Evolutionary conservation across 2,329 filamentous ascomycete genomes (phyloP).

Genomic region (Dactylonectria estremocensis): DNA sequence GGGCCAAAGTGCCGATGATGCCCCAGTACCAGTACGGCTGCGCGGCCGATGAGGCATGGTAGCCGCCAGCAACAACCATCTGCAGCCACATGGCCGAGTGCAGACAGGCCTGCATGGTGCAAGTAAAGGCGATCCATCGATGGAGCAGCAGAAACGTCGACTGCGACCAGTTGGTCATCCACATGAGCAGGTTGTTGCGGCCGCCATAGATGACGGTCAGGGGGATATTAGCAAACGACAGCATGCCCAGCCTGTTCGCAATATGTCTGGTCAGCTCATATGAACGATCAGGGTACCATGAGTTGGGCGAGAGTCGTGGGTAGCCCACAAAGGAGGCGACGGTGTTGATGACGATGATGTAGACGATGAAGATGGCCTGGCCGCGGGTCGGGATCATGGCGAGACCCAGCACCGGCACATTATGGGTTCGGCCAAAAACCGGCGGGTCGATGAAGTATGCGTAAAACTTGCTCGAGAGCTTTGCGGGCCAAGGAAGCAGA

Average conservation of each 20-base stretch:
- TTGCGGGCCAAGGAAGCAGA: conserved; percentile 36
- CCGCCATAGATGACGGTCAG: conserved; percentile 61
- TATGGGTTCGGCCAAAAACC: conserved; percentile 44
- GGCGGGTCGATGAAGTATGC: conserved; percentile 50
- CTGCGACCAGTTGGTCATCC: conserved; percentile 65
- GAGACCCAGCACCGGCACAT: conserved; percentile 42
- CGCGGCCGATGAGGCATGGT: conserved; percentile 46
- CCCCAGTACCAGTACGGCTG: conserved; percentile 62
- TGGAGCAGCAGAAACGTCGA: conserved; percentile 65
- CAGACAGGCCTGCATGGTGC: conserved; percentile 60
- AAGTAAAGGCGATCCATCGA: conserved; percentile 63
- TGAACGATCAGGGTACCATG: conserved; percentile 42
- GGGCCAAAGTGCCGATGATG: conserved; percentile 55
- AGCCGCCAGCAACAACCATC: conserved; percentile 48
- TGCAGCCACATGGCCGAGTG: conserved; percentile 62
- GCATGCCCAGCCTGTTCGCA: conserved; percentile 57
- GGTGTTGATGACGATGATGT: conserved; percentile 57
- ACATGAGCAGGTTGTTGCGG: conserved; percentile 64
- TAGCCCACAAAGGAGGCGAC: conserved; percentile 52
- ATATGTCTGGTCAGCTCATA: conserved; percentile 54
- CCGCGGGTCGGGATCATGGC: conserved; percentile 58
- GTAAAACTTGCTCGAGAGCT: conserved; percentile 39
- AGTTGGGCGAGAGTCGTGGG: conserved; percentile 45
- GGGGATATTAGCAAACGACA: conserved; percentile 59
- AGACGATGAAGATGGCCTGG: conserved; percentile 60